Evolutionary conservation across 169 alveolate species (phyloP).

Genomic region (Eimeria maxima): DNA sequence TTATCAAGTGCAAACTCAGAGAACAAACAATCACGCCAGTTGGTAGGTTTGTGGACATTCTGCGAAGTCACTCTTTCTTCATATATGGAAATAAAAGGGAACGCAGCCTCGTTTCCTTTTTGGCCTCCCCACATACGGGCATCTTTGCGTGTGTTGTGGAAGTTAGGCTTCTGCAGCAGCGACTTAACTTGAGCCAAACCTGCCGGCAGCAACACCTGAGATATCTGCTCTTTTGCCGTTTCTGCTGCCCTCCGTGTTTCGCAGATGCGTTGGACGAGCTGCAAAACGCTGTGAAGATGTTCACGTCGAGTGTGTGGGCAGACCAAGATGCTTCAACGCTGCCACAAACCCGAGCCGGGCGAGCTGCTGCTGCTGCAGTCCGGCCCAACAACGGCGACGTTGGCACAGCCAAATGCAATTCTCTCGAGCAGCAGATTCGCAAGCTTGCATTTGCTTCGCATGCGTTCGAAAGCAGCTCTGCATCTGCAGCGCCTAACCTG

Average conservation of each 20-base stretch:
- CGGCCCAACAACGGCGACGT: neutral
- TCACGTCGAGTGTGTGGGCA: slow-evolving; percentile 25
- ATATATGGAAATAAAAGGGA: too few species aligned
- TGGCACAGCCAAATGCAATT: neutral
- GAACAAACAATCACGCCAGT: neutral
- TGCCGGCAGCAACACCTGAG: neutral
- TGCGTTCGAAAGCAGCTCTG: neutral
- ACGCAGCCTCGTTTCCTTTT: neutral
- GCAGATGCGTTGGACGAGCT: slow-evolving; percentile 62
- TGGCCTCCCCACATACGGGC: neutral
- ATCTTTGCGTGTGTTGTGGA: neutral
- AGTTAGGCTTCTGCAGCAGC: neutral
- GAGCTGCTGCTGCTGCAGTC: neutral
- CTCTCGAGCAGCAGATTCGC: slow-evolving; percentile 33
- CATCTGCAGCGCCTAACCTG: neutral
- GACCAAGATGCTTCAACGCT: neutral
- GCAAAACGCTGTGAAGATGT: slow-evolving; percentile 24
- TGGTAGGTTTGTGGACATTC: slow-evolving; percentile 11
- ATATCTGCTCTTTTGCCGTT: neutral
- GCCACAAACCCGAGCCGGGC: neutral
- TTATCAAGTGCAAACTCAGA: slow-evolving; percentile 50
- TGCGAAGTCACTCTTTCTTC: neutral
- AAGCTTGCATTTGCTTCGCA: slow-evolving; percentile 4
- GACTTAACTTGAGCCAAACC: neutral
- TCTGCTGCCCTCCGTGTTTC: neutral